phyloP scores from a whole-genome alignment of 768 basidiomycete genomes.

The Mycena galericulata region DNA sequence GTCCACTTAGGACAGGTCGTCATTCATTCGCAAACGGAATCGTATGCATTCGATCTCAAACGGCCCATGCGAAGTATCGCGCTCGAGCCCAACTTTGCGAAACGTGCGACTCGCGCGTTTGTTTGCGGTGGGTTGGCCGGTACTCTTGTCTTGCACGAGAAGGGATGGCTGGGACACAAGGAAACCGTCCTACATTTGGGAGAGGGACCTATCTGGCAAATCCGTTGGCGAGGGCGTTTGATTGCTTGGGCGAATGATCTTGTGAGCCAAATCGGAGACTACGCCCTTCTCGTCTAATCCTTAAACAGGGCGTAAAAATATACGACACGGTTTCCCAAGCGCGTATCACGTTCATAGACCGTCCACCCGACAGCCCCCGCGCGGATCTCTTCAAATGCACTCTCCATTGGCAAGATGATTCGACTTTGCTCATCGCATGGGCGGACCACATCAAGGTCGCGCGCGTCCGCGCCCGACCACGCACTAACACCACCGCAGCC shows the following conservation, averaged over 20 bases:
- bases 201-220: slow-evolving; percentile 96
- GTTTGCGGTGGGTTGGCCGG: slow-evolving; percentile 96
- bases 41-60: slow-evolving; percentile 90
- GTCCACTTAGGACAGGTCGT: slow-evolving; percentile 83
- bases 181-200: slow-evolving; percentile 84
- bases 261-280: slow-evolving; percentile 54
- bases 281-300: slow-evolving; percentile 2
- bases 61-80: slow-evolving; percentile 92
- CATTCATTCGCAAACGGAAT: slow-evolving; percentile 83
- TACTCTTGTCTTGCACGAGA: slow-evolving; percentile 87
- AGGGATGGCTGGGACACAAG: slow-evolving; percentile 96
- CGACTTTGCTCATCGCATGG: slow-evolving; percentile 92
- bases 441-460: slow-evolving; percentile 94
- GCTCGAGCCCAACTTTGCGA: slow-evolving; percentile 91
- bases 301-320: slow-evolving; percentile 88
- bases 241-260: slow-evolving; percentile 98
- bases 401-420: slow-evolving; percentile 92
- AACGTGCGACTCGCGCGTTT: slow-evolving; percentile 79
- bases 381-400: slow-evolving; percentile 96
- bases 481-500: slow-evolving; percentile 54
- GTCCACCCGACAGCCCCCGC: slow-evolving; percentile 84
- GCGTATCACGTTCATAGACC: slow-evolving; percentile 87
- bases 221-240: slow-evolving; percentile 85
- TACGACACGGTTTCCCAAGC: slow-evolving; percentile 86
- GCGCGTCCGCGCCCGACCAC: slow-evolving; percentile 74